Evolutionary conservation across 148 eudicot species (phyloP), one percentile per base, ranked within the genome.

Genomic region (Silene conica): DNA sequence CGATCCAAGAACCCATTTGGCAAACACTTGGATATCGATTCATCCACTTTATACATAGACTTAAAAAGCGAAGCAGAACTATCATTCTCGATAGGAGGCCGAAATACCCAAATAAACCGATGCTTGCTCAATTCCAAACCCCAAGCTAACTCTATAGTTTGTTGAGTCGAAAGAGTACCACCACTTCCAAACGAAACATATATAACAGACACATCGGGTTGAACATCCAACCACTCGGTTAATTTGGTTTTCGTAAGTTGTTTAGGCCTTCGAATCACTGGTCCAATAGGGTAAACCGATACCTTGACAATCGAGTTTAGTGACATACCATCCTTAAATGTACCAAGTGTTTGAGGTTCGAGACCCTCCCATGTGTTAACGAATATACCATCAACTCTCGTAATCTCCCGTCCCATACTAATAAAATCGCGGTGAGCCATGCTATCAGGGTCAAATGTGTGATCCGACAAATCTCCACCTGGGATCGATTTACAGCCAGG

Each of bases 141-240:
- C 76, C 62, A 78, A 19, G 85, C 86, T 48, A 83, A 46, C 78
- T 86, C 89, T 0, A 46, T 75, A 3, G 77, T 75, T 63, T 86
- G 89, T 21, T 79, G 70, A 14, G 77, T 34, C 3, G 86, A 79
- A 48, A 86, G 4, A 3, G 79, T 75, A 21, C 85, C 89, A 12
- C 83, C 86, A 67, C 86, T 83, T 26, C 89, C 89, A 34, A 86
- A 86, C 0, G 82, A 79, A 6, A 86, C 78, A 60, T 80, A 86
- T 15, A 86, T 13, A 20, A 81, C 83, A 0, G 83, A 83, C 68
- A 66, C 73, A 15, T 59, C 61, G 4, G 85, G 77, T 13, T 79
- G 82, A 54, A 1, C 43, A 46, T 80, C 86, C n/a, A 83, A 38
- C 86, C 86, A 83, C 23, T 74, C 52, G 0, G 63, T 18, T 25